These are phyloP conservation scores for Penicillium sp. DNA, from an alignment of 2,329 filamentous ascomycete species.

Conservation along the genomic window DNA sequence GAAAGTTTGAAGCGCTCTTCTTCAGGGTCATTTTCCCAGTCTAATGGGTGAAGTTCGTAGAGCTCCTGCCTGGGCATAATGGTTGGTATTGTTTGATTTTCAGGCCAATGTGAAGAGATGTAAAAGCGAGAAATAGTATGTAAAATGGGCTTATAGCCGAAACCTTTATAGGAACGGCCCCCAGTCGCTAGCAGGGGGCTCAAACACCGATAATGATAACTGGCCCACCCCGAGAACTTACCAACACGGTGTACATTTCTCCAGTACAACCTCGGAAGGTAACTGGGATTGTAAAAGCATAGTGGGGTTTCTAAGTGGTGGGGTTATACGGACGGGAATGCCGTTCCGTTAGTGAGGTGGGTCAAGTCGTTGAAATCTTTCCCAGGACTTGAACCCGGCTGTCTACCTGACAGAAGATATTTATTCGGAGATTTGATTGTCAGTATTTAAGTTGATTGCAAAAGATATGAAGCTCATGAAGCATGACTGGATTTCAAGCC, in stretches of 20 bases:
- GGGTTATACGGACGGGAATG: no score
- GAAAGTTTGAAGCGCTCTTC: constrained; percentile 45
- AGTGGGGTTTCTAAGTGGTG: not conserved
- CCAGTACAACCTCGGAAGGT: not conserved
- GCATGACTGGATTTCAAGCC: no score
- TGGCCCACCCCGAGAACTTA: not conserved
- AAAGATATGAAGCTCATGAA: no score
- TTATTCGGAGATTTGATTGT: no score
- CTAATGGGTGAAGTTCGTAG: constrained; percentile 36
- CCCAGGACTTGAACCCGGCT: no score
- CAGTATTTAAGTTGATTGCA: no score
- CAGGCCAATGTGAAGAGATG: not conserved
- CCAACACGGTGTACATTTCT: not conserved
- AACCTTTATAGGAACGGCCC: not conserved
- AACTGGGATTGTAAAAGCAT: not conserved
- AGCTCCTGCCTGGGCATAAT: constrained; percentile 34
- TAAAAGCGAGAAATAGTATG: not conserved
- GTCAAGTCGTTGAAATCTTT: no score
- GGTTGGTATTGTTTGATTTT: not conserved
- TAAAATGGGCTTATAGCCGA: not conserved
- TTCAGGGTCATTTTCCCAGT: constrained; percentile 43
- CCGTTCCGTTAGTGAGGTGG: no score
- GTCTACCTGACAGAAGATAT: no score
- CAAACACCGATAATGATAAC: not conserved
- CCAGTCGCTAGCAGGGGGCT: not conserved